Evolutionary conservation across 2,329 filamentous ascomycete species (phyloP).

Genomic region (Fusarium sp.): DNA sequence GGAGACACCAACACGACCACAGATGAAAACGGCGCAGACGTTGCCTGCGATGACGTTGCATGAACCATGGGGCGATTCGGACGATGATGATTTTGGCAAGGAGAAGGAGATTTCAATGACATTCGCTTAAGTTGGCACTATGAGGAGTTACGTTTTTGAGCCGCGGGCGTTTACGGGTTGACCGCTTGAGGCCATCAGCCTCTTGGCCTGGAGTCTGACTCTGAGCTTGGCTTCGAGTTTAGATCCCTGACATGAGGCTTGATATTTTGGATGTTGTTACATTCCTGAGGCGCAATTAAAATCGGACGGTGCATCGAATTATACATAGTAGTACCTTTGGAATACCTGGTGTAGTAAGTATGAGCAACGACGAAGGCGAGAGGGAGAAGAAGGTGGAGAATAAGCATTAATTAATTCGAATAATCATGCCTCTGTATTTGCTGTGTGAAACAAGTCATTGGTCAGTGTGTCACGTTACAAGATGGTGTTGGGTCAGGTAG

Average conservation of each 20-base stretch:
- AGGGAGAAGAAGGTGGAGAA: not conserved
- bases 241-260: conserved; percentile 20
- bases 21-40: conserved; percentile 59
- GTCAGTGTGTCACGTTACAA: conserved; percentile 6
- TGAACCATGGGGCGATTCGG: conserved; percentile 78
- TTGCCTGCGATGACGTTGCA: conserved; percentile 64
- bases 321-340: conserved; percentile 27
- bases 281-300: conserved; percentile 34
- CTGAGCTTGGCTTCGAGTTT: conserved; percentile 5
- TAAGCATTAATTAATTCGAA: conserved; percentile 13
- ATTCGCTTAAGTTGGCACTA: conserved; percentile 69
- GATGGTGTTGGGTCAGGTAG: not conserved
- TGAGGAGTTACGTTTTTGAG: conserved; percentile 17
- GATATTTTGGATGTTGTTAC: conserved; percentile 35
- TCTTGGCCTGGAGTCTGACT: not conserved
- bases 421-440: conserved; percentile 5
- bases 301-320: conserved; percentile 26
- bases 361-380: conserved; percentile 27
- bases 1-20: conserved; percentile 46
- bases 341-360: conserved; percentile 20
- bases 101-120: conserved; percentile 85
- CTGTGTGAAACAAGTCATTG: conserved; percentile 5
- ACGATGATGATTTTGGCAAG: conserved; percentile 76
- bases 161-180: conserved; percentile 32
- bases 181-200: conserved; percentile 7